Conservation (phyloP, 768 basidiomycete species). For the Boletus subparvulus region DNA sequence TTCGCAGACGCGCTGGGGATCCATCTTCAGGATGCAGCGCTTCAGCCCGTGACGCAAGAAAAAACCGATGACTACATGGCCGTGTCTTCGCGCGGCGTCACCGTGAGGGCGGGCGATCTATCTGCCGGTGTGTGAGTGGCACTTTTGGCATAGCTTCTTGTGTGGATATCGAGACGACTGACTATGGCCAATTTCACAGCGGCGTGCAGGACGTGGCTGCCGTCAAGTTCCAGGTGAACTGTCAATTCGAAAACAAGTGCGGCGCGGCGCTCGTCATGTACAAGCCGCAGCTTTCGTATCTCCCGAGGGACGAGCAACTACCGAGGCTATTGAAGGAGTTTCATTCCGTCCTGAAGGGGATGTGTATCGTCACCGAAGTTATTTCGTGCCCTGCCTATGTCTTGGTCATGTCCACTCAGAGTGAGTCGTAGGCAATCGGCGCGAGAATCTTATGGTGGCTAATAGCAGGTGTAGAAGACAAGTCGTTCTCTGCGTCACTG, state of each 20-base stretch:
- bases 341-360: neutral
- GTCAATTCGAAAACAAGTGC: neutral
- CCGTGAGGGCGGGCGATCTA: neutral
- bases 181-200: neutral
- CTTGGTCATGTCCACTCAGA: neutral
- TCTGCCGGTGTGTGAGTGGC: neutral
- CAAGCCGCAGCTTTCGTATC: neutral
- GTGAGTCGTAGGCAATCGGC: neutral
- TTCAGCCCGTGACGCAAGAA: neutral
- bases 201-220: neutral
- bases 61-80: neutral
- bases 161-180: neutral
- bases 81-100: neutral
- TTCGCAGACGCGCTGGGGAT: neutral
- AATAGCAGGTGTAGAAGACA: neutral
- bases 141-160: neutral
- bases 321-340: neutral
- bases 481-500: neutral
- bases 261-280: neutral
- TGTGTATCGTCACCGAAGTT: neutral
- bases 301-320: neutral
- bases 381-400: neutral
- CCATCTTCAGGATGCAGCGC: neutral
- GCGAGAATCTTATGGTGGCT: neutral
- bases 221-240: neutral